A percentile compares a stretch with the other conserved stretches of the same genome.
These are phyloP conservation scores for Thermomyces lanuginosus DNA, from an alignment of 2,329 filamentous ascomycete genomes.

Conservation along the genomic window DNA sequence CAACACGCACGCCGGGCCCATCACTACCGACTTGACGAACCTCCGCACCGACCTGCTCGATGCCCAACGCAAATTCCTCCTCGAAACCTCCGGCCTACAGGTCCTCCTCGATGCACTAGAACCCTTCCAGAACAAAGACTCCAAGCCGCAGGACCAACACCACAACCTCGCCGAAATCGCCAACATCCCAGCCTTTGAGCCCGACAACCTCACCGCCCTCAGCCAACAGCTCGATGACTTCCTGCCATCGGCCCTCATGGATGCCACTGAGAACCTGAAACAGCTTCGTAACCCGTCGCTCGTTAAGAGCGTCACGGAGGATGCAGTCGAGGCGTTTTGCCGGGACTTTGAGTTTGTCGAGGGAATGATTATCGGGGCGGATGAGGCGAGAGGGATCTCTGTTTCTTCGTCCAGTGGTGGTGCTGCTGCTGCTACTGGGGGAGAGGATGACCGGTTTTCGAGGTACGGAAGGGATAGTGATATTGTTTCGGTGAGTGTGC, in stretches of 20 bases:
- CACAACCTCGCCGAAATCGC: conserved; percentile 40
- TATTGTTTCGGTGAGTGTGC: conserved; percentile 8
- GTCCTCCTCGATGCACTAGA: conserved; percentile 44
- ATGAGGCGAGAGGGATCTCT: conserved; percentile 33
- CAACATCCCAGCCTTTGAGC: conserved; percentile 41
- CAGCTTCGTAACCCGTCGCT: conserved; percentile 55
- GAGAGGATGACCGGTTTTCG: conserved; percentile 17
- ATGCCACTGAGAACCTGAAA: conserved; percentile 69
- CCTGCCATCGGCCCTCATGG: conserved; percentile 79
- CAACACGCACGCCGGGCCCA: conserved; percentile 39
- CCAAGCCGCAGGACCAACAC: conserved; percentile 12
- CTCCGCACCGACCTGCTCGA: conserved; percentile 40
- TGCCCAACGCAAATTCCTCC: conserved; percentile 57
- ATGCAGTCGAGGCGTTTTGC: conserved; percentile 71
- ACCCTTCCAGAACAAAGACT: conserved; percentile 13
- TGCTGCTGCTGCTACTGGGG: no score
- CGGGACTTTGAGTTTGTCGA: conserved; percentile 63
- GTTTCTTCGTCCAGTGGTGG: no score
- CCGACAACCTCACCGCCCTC: conserved; percentile 44
- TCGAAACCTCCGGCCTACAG: conserved; percentile 56
- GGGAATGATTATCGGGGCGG: conserved; percentile 41
- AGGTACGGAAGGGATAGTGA: conserved; percentile 14
- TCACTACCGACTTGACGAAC: conserved; percentile 36
- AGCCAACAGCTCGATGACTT: conserved; percentile 77
- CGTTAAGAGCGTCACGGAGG: conserved; percentile 60